Base-by-base conservation (phyloP, 306 rosid genomes). In the Dryas alaskensis region DNA sequence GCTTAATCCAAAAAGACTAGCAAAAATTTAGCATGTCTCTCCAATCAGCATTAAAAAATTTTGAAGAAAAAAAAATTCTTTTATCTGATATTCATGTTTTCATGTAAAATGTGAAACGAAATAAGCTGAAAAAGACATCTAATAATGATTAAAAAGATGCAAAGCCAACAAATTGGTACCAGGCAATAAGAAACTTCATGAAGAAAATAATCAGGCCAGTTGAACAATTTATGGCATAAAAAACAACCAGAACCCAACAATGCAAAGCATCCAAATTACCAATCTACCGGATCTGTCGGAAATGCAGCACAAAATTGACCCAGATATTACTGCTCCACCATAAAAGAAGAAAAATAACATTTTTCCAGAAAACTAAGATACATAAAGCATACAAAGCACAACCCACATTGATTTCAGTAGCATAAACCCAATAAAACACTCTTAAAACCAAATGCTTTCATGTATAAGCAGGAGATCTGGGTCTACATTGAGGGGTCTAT, bases 391-490 rank as follows among this genome's bases (percentile, higher is more conserved):
- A 50, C 46, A 63, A 13, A 39, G 48, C 17, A 45, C 13, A 63
- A 51, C 63, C 55, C 74, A 49, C 69, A 68, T 68, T 68, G 59
- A 50, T 10, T 46, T 7, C 3, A 64, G 27, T 40, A 52, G 12
- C 52, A 9, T 19, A 0, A 65, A 74, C 49, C 16, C 31, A 47
- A 27, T 25, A 7, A 60, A 27, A 25, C 55, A 71, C 52, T 42
- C 54, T 37, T 3, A 62, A 45, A n/a, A 2, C 19, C 17, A 58
- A 39, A 22, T 4, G 31, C 60, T 10, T 52, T 53, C 8, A 5
- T 17, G n/a, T 17, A 12, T 3, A 11, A 78, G 16, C 53, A 46
- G 19, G 59, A 72, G 72, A 78, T 78, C 77, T 46, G 73, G 45
- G 73, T 45, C 58, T 31, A 52, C 60, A 77, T 4, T 46, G 63